phyloP scores from a whole-genome alignment of 495 filamentous ascomycete genomes.

The Pseudevernia furfuracea region DNA sequence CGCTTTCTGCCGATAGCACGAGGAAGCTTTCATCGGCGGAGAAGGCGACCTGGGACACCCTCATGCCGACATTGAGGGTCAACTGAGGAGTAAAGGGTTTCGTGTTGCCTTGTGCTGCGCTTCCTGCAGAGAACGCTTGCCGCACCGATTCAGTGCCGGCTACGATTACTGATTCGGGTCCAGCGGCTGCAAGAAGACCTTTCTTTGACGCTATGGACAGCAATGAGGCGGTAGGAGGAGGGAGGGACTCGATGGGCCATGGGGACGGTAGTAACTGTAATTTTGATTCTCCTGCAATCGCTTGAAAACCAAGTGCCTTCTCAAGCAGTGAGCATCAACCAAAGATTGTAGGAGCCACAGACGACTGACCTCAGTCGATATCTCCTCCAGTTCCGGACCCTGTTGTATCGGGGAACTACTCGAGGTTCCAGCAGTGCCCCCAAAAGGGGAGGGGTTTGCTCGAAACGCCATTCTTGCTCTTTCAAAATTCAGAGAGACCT shows the following conservation, averaged over 20 bases:
- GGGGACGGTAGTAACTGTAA: constrained; percentile 68
- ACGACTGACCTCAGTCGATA: constrained; percentile 49
- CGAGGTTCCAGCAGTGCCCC: constrained; percentile 24
- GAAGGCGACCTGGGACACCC: constrained; percentile 84
- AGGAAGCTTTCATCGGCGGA: constrained; percentile 77
- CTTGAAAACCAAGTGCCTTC: constrained; percentile 75
- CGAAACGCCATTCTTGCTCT: constrained; percentile 61
- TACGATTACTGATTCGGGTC: constrained; percentile 68
- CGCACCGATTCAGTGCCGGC: constrained; percentile 71
- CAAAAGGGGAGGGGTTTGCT: constrained; percentile 37
- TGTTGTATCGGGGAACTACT: constrained; percentile 32
- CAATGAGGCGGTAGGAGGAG: constrained; percentile 75
- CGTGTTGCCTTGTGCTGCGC: constrained; percentile 50
- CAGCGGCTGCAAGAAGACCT: constrained; percentile 80
- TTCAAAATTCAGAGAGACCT: constrained; percentile 37
- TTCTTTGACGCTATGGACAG: constrained; percentile 72
- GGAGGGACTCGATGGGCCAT: constrained; percentile 67
- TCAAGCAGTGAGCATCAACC: constrained; percentile 13
- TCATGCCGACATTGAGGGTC: constrained; percentile 60
- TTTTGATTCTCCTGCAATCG: constrained; percentile 71
- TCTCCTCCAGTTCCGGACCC: constrained; percentile 50
- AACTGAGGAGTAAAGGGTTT: constrained; percentile 68
- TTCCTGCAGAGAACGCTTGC: constrained; percentile 54
- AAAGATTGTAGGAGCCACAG: not conserved
- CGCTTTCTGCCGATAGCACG: constrained; percentile 72